Percentiles rank a stretch among this genome's conserved stretches.
Conservation (phyloP, 306 rosid genomes). For the Alnus glutinosa region DNA sequence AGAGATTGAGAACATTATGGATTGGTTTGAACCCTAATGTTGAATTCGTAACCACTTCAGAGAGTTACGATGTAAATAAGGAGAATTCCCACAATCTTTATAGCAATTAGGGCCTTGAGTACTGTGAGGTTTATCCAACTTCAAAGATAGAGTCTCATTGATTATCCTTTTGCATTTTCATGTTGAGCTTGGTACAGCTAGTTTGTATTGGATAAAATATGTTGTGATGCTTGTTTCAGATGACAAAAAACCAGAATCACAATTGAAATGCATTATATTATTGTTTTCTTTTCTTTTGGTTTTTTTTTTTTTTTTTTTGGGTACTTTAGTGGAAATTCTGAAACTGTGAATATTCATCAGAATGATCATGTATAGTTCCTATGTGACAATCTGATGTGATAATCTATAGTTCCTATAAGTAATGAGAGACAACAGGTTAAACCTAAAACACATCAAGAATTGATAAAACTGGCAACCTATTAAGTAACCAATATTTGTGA, state of each 20-base stretch:
- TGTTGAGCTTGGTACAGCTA: background rate
- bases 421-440: too few species aligned
- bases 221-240: background rate
- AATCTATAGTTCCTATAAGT: too few species aligned
- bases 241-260: background rate
- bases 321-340: background rate
- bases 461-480: too few species aligned
- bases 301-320: too few species aligned
- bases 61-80: slow-evolving; percentile 35
- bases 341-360: background rate
- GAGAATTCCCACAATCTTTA: too few species aligned
- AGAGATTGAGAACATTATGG: slow-evolving; percentile 39
- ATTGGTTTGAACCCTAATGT: slow-evolving; percentile 31
- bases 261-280: background rate
- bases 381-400: too few species aligned
- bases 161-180: background rate
- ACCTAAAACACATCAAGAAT: too few species aligned
- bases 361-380: too few species aligned
- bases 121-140: too few species aligned
- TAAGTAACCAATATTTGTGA: too few species aligned
- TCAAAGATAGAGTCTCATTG: too few species aligned
- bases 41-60: slow-evolving; percentile 25
- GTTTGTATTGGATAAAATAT: background rate
- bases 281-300: background rate
- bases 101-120: too few species aligned